Percentiles rank a stretch among this genome's conserved stretches.
Conservation (phyloP, 139 green algal genomes). For the Chlamydomonas sp. region DNA sequence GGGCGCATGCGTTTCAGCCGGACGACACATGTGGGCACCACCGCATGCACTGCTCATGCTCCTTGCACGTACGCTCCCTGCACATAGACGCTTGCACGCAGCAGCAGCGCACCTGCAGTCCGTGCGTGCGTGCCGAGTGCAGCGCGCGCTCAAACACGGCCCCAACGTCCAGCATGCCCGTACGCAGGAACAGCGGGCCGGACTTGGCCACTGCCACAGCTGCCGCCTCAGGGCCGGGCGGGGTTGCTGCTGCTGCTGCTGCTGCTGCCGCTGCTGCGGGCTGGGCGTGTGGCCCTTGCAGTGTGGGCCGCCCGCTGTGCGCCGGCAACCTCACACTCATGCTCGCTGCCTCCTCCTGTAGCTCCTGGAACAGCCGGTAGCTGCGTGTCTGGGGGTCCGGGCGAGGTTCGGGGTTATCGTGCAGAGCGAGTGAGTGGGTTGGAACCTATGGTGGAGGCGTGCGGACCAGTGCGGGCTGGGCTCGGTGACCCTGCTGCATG, state of each 20-base stretch:
- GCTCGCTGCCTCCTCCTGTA: constrained; percentile 18
- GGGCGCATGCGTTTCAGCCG: too few relatives aligned
- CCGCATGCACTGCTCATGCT: too few relatives aligned
- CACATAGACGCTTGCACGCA: neutral
- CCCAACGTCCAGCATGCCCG: constrained; percentile 49
- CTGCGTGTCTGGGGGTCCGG: constrained; percentile 13
- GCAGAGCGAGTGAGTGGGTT: too few relatives aligned
- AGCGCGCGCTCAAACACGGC: constrained; percentile 17
- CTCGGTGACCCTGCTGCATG: too few relatives aligned
- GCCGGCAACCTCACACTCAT: neutral
- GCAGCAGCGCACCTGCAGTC: constrained; percentile 23
- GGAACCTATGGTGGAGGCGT: too few relatives aligned
- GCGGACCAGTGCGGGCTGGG: too few relatives aligned
- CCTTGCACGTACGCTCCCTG: too few relatives aligned
- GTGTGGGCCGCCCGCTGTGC: too few relatives aligned
- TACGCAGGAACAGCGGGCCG: constrained; percentile 50
- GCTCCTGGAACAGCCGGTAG: constrained; percentile 18
- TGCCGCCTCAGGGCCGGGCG: too few relatives aligned
- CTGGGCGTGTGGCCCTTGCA: neutral
- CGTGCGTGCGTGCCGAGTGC: constrained; percentile 23
- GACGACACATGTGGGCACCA: too few relatives aligned
- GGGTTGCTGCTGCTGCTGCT: too few relatives aligned
- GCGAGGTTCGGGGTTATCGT: too few relatives aligned
- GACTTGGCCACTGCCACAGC: neutral
- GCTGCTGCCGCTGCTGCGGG: neutral